phyloP scores from a whole-genome alignment of 2,329 filamentous ascomycete species.

The Fusarium nanum region DNA sequence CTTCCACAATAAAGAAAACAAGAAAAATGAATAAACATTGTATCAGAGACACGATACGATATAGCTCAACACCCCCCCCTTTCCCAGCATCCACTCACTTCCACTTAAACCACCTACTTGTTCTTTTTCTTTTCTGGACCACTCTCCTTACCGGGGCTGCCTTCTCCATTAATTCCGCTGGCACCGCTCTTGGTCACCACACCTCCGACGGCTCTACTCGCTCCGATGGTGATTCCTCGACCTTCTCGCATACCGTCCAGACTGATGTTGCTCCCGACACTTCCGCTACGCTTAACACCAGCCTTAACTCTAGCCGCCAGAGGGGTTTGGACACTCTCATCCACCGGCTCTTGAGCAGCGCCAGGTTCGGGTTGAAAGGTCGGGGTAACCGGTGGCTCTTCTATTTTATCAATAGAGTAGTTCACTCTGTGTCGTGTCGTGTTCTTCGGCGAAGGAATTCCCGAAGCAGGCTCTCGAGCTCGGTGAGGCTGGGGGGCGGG shows the following conservation, averaged over 20 bases:
- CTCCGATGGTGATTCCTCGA: conserved; percentile 56
- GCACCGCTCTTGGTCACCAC: conserved; percentile 51
- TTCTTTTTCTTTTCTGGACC: conserved; percentile 38
- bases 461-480: conserved; percentile 43
- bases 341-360: conserved; percentile 27
- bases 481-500: conserved; percentile 44
- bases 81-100: neutral
- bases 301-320: conserved; percentile 27
- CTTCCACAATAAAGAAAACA: conserved; percentile 23
- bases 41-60: conserved; percentile 1
- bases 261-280: conserved; percentile 53
- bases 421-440: conserved; percentile 30
- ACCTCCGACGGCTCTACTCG: conserved; percentile 51
- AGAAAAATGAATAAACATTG: conserved; percentile 11
- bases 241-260: conserved; percentile 54
- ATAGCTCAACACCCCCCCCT: neutral
- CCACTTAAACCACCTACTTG: conserved; percentile 12
- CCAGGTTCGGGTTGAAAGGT: conserved; percentile 4
- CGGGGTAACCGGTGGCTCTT: conserved; percentile 35
- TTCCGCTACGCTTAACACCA: conserved; percentile 42
- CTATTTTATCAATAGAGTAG: conserved; percentile 24
- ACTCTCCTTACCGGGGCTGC: conserved; percentile 15
- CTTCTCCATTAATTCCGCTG: conserved; percentile 34
- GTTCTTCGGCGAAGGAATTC: conserved; percentile 35
- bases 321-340: conserved; percentile 37